Base-by-base conservation (phyloP, 176 grass and related monocot genomes). In the Alloteropsis semialata region DNA sequence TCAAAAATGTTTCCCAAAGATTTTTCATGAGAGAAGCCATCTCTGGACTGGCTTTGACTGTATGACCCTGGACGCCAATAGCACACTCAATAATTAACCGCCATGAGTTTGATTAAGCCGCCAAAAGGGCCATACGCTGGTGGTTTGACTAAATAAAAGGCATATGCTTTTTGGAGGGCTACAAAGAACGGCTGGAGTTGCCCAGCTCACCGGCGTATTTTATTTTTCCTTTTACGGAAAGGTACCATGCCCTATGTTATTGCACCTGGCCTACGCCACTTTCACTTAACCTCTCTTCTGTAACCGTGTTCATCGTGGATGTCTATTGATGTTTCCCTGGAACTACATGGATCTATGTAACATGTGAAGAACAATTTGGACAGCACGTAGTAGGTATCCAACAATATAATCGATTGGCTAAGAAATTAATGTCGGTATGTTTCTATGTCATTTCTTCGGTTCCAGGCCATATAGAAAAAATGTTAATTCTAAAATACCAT, bases 181-280 rank as follows among this genome's bases (percentile, higher is more conserved):
- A 28, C 77, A 80, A 80, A 80, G 77, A 80, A 80, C 62, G 77
- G 77, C 77, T 68, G 46, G 46, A 54, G 46, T 39, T 68, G 62
- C n/a, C 46, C 77, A 6, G 46, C 15, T 80, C 62, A 2, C 44
- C 62, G 1, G 77, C 22, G 24, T 56, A 56, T 24, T 80, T 41
- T 18, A 12, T 11, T 67, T 18, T 67, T 53, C 32, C 14, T 39
- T 65, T 68, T 53, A 18, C 2, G 22, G 38, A 51, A 68, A 54
- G 48, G 14, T 21, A 9, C 10, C 56, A 10, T 0, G 14, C 5
- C 7, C 24, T 77, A 14, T 36, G 27, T 49, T 24, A 19, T 64
- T 78, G 29, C 10, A 36, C 16, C 32, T 65, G 43, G 43, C 64
- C 29, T 24, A 24, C 60, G 48, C 10, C 43, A 36, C 41, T 61